Conservation (phyloP, 2,329 filamentous ascomycete genomes). For the Atkinsonella texensis region DNA sequence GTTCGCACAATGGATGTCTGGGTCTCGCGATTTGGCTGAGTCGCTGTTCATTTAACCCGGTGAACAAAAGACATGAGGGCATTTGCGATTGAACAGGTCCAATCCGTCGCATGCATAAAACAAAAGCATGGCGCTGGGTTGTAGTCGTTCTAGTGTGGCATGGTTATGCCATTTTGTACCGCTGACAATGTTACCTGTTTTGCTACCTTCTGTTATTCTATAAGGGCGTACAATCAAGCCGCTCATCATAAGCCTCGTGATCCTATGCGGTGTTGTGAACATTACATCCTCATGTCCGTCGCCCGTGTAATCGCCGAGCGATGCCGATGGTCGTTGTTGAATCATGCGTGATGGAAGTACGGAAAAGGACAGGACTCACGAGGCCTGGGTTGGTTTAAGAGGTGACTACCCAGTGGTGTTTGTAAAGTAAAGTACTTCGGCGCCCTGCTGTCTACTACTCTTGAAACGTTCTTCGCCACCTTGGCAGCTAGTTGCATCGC, state of each 20-base stretch:
- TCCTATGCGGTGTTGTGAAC: slow-evolving; percentile 28
- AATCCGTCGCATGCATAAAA: no score
- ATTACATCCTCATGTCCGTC: slow-evolving; percentile 32
- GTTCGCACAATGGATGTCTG: slow-evolving; percentile 32
- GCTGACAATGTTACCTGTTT: not conserved
- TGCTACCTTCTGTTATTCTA: slow-evolving; percentile 17
- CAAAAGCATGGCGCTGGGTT: no score
- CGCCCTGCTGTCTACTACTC: slow-evolving; percentile 27
- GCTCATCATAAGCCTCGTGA: slow-evolving; percentile 31
- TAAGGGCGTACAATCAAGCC: slow-evolving; percentile 33
- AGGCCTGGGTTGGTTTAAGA: slow-evolving; percentile 39
- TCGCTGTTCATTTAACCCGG: not conserved
- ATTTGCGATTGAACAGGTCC: no score
- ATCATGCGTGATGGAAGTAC: not conserved
- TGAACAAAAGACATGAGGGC: no score
- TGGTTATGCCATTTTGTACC: no score
- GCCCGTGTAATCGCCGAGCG: slow-evolving; percentile 31
- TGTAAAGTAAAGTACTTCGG: slow-evolving; percentile 25
- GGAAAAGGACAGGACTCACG: slow-evolving; percentile 22
- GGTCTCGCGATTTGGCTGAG: slow-evolving; percentile 12
- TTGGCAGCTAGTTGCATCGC: slow-evolving; percentile 40
- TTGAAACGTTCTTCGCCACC: slow-evolving; percentile 42
- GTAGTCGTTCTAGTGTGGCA: no score
- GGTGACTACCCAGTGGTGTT: slow-evolving; percentile 32
- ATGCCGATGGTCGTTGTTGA: slow-evolving; percentile 20